Evolutionary conservation across 192 early-diverging fungal species (phyloP), one percentile per base, ranked within the genome.

Genomic region (Linnemannia zychae): DNA sequence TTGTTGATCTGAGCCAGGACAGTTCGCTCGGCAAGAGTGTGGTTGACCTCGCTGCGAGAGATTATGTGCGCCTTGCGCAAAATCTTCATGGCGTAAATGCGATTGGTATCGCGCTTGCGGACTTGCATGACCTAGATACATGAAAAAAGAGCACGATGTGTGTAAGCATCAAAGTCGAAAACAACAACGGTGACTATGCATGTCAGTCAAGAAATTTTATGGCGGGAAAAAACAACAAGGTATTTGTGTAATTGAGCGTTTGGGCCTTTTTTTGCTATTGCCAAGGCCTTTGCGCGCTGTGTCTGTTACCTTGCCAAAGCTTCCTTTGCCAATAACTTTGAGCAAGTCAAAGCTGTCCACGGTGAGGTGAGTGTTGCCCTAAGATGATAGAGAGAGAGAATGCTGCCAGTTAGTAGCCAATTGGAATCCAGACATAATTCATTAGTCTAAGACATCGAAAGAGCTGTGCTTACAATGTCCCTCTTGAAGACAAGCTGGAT

Each of bases 61-160:
- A 99, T 95, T 77, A 99, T 98, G 87, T 98, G 94, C 40, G 94
- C 93, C 89, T 99, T 99, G 47, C 92, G 92, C 37, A 99, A 89
- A 50, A 98, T 96, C 87, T 99, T 99, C 96, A 99, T 96, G 70
- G 98, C 98, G 88, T 98, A 99, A 87, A 99, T 97, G 67, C 98
- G 96, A 79, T 92, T 92, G 34, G 96, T 95, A 88, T 97, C 96
- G 77, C 92, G 92, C 83, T 98, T 98, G 68, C 97, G 96, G 66
- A 98, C 97, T 87, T 97, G 96, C 94, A 97, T 96, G 12, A 95
- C 93, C 90, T 90, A 67, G 13, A 73, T 71, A 28, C 40, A 17
- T 31, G 31, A 65, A 20, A 48, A 46, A 48, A 37, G 67, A 69
- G 17, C 28, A 38, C 38, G 63, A 81, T n/a, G 70, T 40, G 44